Conservation (phyloP, 306 rosid species). For the Trifolium fragiferum region DNA sequence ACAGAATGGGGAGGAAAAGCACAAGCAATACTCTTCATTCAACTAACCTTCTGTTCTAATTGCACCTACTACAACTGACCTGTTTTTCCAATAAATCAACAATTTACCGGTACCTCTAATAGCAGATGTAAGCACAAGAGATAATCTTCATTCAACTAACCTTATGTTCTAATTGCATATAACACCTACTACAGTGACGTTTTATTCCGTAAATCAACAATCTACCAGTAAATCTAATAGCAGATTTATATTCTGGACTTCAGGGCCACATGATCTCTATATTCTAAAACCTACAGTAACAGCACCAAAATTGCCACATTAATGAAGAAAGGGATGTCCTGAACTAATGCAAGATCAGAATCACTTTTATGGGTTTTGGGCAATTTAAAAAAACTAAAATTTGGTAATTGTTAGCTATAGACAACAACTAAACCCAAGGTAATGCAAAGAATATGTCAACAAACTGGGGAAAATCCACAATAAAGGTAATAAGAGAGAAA, state of each 20-base stretch:
- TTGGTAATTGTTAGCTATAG: neutral
- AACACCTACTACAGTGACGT: neutral
- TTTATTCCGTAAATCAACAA: neutral
- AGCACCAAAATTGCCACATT: constrained; percentile 6
- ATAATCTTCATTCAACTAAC: constrained; percentile 24
- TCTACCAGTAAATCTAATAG: neutral
- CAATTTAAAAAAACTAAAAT: constrained; percentile 22
- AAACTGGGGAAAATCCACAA: neutral
- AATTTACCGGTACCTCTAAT: neutral
- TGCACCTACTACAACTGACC: neutral
- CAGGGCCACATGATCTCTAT: neutral
- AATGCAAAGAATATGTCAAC: constrained; percentile 16
- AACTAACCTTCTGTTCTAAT: constrained; percentile 4
- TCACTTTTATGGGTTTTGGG: neutral
- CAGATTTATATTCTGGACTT: constrained; percentile 19
- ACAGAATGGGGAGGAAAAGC: neutral
- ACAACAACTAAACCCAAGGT: constrained; percentile 11
- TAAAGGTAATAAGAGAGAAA: constrained; percentile 7
- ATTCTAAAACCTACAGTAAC: neutral
- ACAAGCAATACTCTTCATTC: constrained; percentile 20
- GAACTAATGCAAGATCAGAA: neutral
- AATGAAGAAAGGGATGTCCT: constrained; percentile 30
- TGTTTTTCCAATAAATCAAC: neutral
- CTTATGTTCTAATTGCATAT: constrained; percentile 2
- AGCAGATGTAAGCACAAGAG: constrained; percentile 4